Base-by-base conservation (phyloP, 2,329 filamentous ascomycete genomes). In the Cladosporium sp. region DNA sequence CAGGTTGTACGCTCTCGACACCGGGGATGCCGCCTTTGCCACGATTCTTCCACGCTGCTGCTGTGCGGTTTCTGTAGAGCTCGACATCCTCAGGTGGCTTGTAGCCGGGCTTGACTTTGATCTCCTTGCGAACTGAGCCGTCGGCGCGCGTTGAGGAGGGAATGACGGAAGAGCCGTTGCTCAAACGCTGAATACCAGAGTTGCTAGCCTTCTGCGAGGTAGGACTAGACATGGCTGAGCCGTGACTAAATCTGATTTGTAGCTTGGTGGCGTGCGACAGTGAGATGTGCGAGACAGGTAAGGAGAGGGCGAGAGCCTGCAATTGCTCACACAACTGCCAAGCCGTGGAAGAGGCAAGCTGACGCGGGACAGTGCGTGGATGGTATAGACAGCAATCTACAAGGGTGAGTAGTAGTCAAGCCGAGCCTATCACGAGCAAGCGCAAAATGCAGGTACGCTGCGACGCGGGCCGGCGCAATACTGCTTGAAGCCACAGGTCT, bases 1-100 rank as follows among this genome's bases (percentile, higher is more conserved):
- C 79, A 1, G 82, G 80, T 57, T 77, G 74, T 60, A 78, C 62
- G 2, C 69, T 66, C 54, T 84, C 83, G 1, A 91, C 89, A 22
- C 93, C 93, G 3, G 91, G 90, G 4, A 96, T 82, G 20, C 83
- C 88, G 58, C 73, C 77, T 58, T 83, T 85, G 24, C 83, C 84
- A 53, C 90, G 85, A 65, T 84, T 91, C 70, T 91, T 91, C 77
- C 89, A 96, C 50, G 84, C 85, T 71, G 94, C 89, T 50, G 92
- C 92, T 1, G 87, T 91, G 58, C 90, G 87, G 74, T 96, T 97
- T 78, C 91, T 95, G 82, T 99, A 99, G 45, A 96, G 80, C 70
- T 97, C 91, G 62, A 97, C 88, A 74, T 99, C 94, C 76, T 99
- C 94, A 0, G 92, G 91, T 1, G 94, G 95, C 34, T 87, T 86